phyloP scores from a whole-genome alignment of 192 early-diverging fungal genomes.

The Coemansia sp. region DNA sequence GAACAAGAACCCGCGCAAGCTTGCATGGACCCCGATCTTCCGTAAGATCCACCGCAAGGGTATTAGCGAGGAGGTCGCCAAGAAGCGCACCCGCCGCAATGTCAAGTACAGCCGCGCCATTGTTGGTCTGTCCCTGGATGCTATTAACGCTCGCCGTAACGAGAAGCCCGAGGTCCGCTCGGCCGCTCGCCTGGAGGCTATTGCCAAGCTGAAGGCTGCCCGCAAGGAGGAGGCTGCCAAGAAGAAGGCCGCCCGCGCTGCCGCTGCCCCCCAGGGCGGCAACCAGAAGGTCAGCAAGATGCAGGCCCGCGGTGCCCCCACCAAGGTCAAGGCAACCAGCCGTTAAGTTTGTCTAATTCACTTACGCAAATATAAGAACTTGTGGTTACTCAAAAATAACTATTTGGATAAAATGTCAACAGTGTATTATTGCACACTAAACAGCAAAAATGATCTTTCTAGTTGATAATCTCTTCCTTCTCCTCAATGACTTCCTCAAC shows the following conservation, averaged over 20 bases:
- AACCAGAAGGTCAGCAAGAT: constrained; percentile 50
- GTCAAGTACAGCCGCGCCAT: constrained; percentile 97
- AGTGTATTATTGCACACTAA: background rate
- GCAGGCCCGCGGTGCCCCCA: constrained; percentile 38
- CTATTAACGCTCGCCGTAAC: constrained; percentile 96
- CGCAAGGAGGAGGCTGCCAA: constrained; percentile 86
- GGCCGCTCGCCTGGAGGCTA: constrained; percentile 83
- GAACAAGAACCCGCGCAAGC: constrained; percentile 96
- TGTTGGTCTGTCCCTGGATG: constrained; percentile 93
- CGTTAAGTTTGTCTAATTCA: constrained; percentile 35
- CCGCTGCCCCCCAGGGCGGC: constrained; percentile 51
- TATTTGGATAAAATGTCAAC: no score
- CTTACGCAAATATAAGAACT: background rate
- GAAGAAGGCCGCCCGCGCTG: constrained; percentile 80
- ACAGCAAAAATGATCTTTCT: background rate
- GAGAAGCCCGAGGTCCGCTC: constrained; percentile 96
- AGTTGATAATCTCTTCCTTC: constrained; percentile 51
- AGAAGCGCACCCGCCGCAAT: constrained; percentile 93
- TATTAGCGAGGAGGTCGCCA: constrained; percentile 90
- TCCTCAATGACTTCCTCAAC: constrained; percentile 71
- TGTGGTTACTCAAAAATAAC: no score
- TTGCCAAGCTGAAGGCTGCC: constrained; percentile 86
- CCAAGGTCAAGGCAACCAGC: constrained; percentile 48
- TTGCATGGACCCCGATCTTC: constrained; percentile 96
- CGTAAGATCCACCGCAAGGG: constrained; percentile 99